Base-by-base conservation (phyloP, 2,329 filamentous ascomycete genomes). In the Aspergillus melleus region DNA sequence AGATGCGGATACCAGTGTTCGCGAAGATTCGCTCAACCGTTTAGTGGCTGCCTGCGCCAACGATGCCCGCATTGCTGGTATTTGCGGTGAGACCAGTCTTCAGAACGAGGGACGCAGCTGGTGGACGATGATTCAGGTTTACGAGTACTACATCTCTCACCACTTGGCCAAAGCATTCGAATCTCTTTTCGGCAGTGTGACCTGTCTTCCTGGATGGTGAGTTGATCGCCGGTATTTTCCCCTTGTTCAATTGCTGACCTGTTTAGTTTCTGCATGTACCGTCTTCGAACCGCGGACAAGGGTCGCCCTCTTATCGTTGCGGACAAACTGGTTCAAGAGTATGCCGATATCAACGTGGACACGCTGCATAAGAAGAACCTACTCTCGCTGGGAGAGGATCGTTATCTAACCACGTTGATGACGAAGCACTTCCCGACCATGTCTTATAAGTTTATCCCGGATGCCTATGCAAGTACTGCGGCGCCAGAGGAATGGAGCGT, bases 61-160 rank as follows among this genome's bases (percentile, higher is more conserved):
- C 71, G 92, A 99, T 74, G 89, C 92, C 32, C 96, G 96, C 81
- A 96, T 99, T 79, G 92, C 91, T 24, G 95, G 94, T 79, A 97
- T 98, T 63, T 99, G 95, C 75, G 95, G 95, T 73, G 95, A 99
- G 76, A 99, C 95, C 1, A 95, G 89, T 76, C 83, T 99, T 70
- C 91, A 97, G 74, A 99, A 99, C 71, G 94, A 97, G 75, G 92
- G 97, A 70, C 86, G 89, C 66, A 93, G 89, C 70, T 98, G 93
- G 92, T 96, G 92, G 91, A 99, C 95, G 12, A 99, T 99, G 95
- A 99, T 99, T 71, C 95, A 99, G 76, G 95, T 99, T 65, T 99
- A 99, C 80, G 95, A 99, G 77, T 99, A 99, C 82, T 99, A 93
- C 77, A 99, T 99, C 73, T 98, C 95, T 30, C 95, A 99, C 83